Evolutionary conservation across 2,329 filamentous ascomycete genomes (phyloP), one percentile per base, ranked within the genome.

Genomic region (Fusarium chaquense): DNA sequence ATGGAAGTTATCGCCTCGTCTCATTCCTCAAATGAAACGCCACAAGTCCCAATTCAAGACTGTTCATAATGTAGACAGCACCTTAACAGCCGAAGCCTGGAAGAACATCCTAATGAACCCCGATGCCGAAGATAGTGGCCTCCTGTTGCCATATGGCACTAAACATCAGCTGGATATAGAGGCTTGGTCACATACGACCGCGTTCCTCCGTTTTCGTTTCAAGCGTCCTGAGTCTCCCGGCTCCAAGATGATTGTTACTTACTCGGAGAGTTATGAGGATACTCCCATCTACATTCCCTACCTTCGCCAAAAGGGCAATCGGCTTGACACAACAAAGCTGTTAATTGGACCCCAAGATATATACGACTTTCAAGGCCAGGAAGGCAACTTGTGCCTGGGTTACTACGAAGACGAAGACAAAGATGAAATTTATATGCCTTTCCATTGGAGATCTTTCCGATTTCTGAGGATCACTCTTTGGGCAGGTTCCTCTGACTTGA

Each of bases 331-430:
- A 3, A 35, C 36, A 32, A 58, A 30, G 5, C n/a, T 20, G 2
- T 13, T 58, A 0, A 15, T 58, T 15, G 56, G 56, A 0, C 56
- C 56, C 1, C 30, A 30, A 15, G 56, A 58, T 2, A 8, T 36
- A 0, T 58, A 32, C 16, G 15, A 30, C 3, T 36, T 55, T 2
- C 33, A 16, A 0, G 55, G 56, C 7, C 24, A 18, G 0, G 15
- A 28, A 1, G 5, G 15, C 0, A 43, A 57, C 2, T 2, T 49
- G 0, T 6, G 2, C 9, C 30, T 32, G 1, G 28, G 22, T 1
- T 44, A 41, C 20, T 44, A 55, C 2, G 16, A 44, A 1, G 8
- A 10, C 0, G 30, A 28, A 10, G 15, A 33, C 2, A n/a, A 16
- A 0, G 49, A 58, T 0, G 49, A 58, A 5, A 1, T 55, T 0